Conservation (phyloP, 73 alveolate species). For the Effrenium voratum region DNA sequence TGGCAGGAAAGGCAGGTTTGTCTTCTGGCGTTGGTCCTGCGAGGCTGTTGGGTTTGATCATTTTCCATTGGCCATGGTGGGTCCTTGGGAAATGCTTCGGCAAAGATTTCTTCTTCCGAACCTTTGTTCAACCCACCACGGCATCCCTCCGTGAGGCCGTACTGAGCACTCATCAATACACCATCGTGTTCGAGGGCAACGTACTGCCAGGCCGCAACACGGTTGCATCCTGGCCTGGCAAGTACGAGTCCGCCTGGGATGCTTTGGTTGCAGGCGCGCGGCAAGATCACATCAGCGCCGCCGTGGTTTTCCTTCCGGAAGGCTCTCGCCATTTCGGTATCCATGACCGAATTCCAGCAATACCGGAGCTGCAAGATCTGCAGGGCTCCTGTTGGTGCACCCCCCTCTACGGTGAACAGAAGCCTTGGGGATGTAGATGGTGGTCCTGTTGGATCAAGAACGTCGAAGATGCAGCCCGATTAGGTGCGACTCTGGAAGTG, state of each 20-base stretch:
- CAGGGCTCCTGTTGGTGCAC: constrained; percentile 5
- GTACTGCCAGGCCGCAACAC: neutral
- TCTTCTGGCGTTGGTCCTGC: no score
- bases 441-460: neutral
- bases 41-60: no score
- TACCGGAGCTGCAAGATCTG: neutral
- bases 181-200: constrained; percentile 11
- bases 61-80: no score
- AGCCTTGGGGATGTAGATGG: constrained; percentile 30
- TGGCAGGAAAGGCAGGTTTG: no score
- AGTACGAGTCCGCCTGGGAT: constrained; percentile 3
- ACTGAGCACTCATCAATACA: neutral
- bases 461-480: neutral
- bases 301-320: constrained; percentile 8
- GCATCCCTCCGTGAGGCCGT: neutral
- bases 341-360: neutral
- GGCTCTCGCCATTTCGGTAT: neutral
- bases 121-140: neutral
- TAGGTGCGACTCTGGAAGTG: neutral
- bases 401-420: neutral
- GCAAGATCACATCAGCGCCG: neutral
- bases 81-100: no score
- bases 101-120: neutral
- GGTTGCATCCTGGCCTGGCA: constrained; percentile 9
- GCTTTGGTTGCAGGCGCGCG: neutral